Evolutionary conservation across 345 rosid species (phyloP), one percentile per base, ranked within the genome.

Genomic region (Carallia pectinifolia): DNA sequence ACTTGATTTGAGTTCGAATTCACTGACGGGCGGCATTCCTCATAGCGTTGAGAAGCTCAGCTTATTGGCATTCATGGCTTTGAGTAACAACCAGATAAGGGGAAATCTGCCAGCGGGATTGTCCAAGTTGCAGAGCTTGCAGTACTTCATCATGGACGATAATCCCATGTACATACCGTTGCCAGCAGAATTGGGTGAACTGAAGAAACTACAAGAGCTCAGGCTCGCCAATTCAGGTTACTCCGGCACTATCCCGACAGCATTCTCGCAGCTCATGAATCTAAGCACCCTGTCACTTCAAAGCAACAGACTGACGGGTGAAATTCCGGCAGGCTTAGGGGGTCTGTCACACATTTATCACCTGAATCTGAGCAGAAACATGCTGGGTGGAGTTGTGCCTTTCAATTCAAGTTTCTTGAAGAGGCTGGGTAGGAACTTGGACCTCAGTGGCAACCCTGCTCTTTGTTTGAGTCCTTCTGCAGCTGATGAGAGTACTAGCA

Each of bases 81-180:
- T 93, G 71, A 90, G 97, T 62, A 82, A 80, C 85, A 93, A 93
- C 74, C 79, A 64, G 38, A 79, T 93, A 12, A 84, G 73, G 37
- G 97, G 98, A 2, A 53, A 70, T 44, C 74, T 90, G 23, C 97
- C 97, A 2, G 71, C 72, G 38, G 92, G 90, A 65, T 38, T 93
- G 69, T 66, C 74, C 2, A 90, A 86, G 61, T 80, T 93, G 13
- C 81, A 83, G 69, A 83, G 74, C 64, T 81, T 93, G 61, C 96
- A 93, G 73, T 93, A 88, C 81, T 85, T 93, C 63, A 81, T 93
- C 59, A 87, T 93, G 97, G 98, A 90, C 68, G 88, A 88, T 53
- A 93, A 93, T 72, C 96, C 93, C 29, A 85, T 93, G 89, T 75
- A 66, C 74, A 71, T 74, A 6, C 73, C 91, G 44, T 75, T 93